Conservation (phyloP, 192 early-diverging fungal species). For the Coemansia sp. region DNA sequence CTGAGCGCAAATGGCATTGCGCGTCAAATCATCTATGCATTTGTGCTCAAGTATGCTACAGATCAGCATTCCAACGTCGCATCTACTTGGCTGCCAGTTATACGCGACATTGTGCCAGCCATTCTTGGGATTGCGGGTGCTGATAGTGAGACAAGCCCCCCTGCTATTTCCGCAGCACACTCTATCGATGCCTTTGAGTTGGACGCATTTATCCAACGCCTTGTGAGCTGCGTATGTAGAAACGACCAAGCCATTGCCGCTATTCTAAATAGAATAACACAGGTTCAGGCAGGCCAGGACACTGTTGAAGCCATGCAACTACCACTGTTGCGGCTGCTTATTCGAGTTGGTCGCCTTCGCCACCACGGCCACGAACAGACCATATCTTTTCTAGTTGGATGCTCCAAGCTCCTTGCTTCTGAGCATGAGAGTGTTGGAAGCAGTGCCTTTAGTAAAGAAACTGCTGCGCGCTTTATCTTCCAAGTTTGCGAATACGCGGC, state of each 20-base stretch:
- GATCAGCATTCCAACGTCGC: constrained; percentile 28
- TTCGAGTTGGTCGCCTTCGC: constrained; percentile 17
- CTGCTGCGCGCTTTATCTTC: constrained; percentile 26
- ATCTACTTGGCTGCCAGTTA: constrained; percentile 30
- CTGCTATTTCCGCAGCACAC: not conserved
- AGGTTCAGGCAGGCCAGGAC: not conserved
- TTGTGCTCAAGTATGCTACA: constrained; percentile 31
- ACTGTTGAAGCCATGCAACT: not conserved
- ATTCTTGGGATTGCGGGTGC: constrained; percentile 15
- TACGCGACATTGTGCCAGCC: constrained; percentile 11
- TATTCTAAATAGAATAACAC: constrained; percentile 20
- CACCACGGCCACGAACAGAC: constrained; percentile 35
- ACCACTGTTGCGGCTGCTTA: constrained; percentile 24
- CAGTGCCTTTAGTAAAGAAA: constrained; percentile 19
- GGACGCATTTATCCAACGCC: constrained; percentile 40
- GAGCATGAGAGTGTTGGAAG: constrained; percentile 10
- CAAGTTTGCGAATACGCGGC: constrained; percentile 31
- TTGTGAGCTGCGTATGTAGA: constrained; percentile 16
- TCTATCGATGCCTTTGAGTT: constrained; percentile 29
- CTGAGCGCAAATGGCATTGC: constrained; percentile 24
- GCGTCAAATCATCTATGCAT: constrained; percentile 39
- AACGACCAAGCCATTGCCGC: constrained; percentile 11
- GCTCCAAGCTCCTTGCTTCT: constrained; percentile 9
- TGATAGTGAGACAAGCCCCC: not conserved
- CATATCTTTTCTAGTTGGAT: constrained; percentile 23